Conservation (phyloP, 441 rosid genomes). For the Erodium moschatum region DNA sequence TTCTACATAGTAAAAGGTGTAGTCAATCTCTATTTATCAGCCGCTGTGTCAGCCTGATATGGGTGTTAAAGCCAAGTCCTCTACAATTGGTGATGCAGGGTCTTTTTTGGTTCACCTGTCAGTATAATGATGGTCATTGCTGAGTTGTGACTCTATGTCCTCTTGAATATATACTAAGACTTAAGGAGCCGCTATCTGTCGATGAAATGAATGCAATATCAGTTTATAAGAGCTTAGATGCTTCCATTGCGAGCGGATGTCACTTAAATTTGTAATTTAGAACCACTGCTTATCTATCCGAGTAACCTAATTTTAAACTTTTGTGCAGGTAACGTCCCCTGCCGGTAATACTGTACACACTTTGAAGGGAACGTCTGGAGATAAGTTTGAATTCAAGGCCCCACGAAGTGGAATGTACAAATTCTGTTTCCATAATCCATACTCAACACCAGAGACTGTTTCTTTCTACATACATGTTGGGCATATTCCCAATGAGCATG, state of each 20-base stretch:
- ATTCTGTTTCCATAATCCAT: slow-evolving; percentile 90
- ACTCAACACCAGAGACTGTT: slow-evolving; percentile 73
- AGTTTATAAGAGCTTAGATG: neutral
- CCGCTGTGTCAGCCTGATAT: neutral
- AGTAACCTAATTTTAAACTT: slow-evolving; percentile 5
- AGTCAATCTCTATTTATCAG: neutral
- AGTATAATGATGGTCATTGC: neutral
- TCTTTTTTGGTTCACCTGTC: neutral
- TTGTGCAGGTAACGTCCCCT: slow-evolving; percentile 61
- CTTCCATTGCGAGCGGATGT: neutral
- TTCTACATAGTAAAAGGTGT: neutral
- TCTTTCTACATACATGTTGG: slow-evolving; percentile 89
- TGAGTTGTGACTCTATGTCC: neutral
- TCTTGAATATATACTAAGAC: neutral
- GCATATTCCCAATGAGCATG: slow-evolving; percentile 79
- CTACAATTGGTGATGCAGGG: neutral
- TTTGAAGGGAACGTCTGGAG: slow-evolving; percentile 77
- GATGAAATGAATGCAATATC: neutral
- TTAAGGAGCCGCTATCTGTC: neutral
- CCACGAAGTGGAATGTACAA: slow-evolving; percentile 81
- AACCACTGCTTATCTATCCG: neutral
- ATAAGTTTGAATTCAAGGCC: slow-evolving; percentile 65
- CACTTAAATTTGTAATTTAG: neutral
- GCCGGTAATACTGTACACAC: slow-evolving; percentile 48
- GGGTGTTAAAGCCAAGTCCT: neutral